Conservation (phyloP, 805 yeast species). For the Yarrowia sp. region DNA sequence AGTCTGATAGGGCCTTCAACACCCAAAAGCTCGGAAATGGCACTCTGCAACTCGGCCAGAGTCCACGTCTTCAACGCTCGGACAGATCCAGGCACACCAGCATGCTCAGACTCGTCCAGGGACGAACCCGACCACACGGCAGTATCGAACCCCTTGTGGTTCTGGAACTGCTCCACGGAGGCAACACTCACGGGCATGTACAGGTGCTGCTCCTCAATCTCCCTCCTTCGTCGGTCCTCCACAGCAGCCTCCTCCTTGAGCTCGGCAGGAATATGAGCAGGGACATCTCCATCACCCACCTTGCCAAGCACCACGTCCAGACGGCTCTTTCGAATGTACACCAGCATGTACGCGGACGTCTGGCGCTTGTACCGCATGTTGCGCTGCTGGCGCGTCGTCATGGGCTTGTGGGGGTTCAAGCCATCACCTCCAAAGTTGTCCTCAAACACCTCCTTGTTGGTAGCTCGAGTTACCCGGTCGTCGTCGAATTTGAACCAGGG, state of each 20-base stretch:
- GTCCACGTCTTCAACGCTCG: slow-evolving; percentile 7
- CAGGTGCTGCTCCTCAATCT: slow-evolving; percentile 68
- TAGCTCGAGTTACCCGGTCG: slow-evolving; percentile 87
- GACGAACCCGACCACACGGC: slow-evolving; percentile 55
- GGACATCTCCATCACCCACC: slow-evolving; percentile 55
- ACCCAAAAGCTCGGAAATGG: background rate
- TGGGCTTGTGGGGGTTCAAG: slow-evolving; percentile 27
- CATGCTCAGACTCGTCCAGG: slow-evolving; percentile 29
- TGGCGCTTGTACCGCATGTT: slow-evolving; percentile 58
- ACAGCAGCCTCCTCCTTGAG: slow-evolving; percentile 63
- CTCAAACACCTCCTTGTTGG: slow-evolving; percentile 79
- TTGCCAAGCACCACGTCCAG: slow-evolving; percentile 59
- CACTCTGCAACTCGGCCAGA: background rate
- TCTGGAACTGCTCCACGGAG: slow-evolving; percentile 52
- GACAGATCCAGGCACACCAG: slow-evolving; percentile 14
- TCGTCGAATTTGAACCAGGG: slow-evolving; percentile 94
- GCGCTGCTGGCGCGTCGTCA: slow-evolving; percentile 6
- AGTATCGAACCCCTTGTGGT: slow-evolving; percentile 71
- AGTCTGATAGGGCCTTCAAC: background rate
- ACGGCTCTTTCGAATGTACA: slow-evolving; percentile 70
- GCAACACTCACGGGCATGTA: slow-evolving; percentile 59
- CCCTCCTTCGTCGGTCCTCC: slow-evolving; percentile 52
- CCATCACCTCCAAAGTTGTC: slow-evolving; percentile 87
- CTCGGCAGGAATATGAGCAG: slow-evolving; percentile 64
- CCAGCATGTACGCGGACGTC: slow-evolving; percentile 96